Conservation (phyloP, 495 filamentous ascomycete genomes). For the Cercophora newfieldiana region DNA sequence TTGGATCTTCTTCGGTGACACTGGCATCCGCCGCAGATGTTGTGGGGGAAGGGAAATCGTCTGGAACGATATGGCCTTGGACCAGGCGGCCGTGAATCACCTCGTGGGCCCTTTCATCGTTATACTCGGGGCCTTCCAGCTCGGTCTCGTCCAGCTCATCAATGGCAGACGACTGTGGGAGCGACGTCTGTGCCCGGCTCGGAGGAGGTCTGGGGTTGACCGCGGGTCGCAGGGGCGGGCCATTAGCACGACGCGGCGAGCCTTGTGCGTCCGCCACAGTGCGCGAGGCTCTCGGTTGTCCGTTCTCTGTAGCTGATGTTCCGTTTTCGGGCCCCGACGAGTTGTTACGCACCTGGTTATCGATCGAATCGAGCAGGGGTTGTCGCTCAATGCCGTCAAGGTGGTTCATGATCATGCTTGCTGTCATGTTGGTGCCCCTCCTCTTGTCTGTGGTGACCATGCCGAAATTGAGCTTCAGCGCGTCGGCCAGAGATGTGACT, state of each 20-base stretch:
- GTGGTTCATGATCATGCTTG: conserved; percentile 64
- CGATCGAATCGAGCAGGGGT: conserved; percentile 31
- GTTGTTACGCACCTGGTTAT: conserved; percentile 35
- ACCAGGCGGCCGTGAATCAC: conserved; percentile 89
- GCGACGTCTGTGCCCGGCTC: conserved; percentile 33
- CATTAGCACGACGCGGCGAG: conserved; percentile 40
- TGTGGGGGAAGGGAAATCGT: conserved; percentile 79
- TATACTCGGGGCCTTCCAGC: conserved; percentile 65
- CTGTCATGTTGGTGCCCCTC: conserved; percentile 64
- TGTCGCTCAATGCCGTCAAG: conserved; percentile 47
- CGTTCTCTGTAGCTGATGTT: conserved; percentile 19
- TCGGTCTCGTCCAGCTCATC: conserved; percentile 50
- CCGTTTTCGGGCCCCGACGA: conserved; percentile 33
- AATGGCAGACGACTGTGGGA: conserved; percentile 41
- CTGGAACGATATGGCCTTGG: conserved; percentile 95
- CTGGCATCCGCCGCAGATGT: conserved; percentile 60
- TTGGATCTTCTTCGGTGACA: conserved; percentile 57
- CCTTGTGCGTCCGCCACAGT: conserved; percentile 39
- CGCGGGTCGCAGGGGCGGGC: conserved; percentile 31
- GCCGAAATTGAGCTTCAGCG: conserved; percentile 94
- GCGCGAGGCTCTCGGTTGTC: conserved; percentile 24
- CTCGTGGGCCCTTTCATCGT: conserved; percentile 82
- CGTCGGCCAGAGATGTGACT: conserved; percentile 95
- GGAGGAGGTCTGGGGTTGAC: conserved; percentile 20
- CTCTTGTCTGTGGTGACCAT: conserved; percentile 93